Evolutionary conservation across 1,139 yeast species (phyloP), one percentile per base, ranked within the genome.

Genomic region (Yamadazyma diospyri): DNA sequence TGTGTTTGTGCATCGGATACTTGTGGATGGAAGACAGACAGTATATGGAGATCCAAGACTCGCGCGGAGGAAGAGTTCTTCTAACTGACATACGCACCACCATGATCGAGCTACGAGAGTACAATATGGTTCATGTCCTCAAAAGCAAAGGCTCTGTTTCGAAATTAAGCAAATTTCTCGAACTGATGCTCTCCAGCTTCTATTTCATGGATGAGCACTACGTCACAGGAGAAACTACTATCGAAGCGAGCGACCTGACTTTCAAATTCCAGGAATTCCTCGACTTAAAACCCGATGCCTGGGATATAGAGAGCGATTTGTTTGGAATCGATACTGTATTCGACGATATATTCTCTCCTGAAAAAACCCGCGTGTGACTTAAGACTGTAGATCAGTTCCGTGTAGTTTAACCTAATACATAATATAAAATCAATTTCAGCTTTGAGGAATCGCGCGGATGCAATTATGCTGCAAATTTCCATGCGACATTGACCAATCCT

Each of bases 71-170:
- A 4, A n/a, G 4, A 4, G 11, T 31, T 5, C 12, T 17, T 2
- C 10, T 29, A n/a, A 29, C 20, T 5, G 12, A 23, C 5, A 13
- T 36, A 5, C n/a, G 32, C 21, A 13, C 12, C 6, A 13, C 27
- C 5, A 36, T 36, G 38, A 30, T 15, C 5, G 12, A 15, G 4
- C 29, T 30, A 8, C 27, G 36, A 16, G 15, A 23, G 10, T 36
- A 34, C 15, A 36, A 36, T 23, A 6, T 20, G n/a, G 26, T 17
- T 12, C 25, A 36, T 14, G 20, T 36, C 2, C 3, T 19, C 11
- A 27, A 22, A 7, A 20, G 35, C 14, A 16, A 16, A 14, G 39
- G 39, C 2, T 36, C 39, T 5, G 17, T 30, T 10, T 28, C 39
- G 5, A 36, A 32, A 25, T 9, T 36, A 4, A 19, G 29, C 11